Evolutionary conservation across 139 green algal genomes (phyloP).

Genomic region (Marvania coccoides): DNA sequence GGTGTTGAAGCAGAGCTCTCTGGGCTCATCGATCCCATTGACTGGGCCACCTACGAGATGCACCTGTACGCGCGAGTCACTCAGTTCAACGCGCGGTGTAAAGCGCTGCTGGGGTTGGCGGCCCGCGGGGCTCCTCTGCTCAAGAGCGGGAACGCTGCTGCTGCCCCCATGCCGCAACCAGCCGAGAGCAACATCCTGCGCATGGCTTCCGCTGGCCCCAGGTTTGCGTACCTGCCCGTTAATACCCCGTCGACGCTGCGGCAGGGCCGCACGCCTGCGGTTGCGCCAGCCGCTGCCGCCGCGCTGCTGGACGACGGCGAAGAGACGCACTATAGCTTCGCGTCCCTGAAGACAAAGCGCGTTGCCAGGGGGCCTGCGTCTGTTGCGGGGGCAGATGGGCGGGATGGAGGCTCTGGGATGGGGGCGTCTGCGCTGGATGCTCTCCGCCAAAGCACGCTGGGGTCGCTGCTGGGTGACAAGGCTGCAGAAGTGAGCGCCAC

Average conservation of each 20-base stretch:
- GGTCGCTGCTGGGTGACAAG: constrained; percentile 20
- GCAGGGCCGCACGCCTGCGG: neutral
- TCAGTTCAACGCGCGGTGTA: constrained; percentile 36
- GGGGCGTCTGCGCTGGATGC: constrained; percentile 9
- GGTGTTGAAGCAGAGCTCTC: constrained; percentile 46
- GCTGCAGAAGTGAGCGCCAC: constrained; percentile 17
- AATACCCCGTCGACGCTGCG: constrained; percentile 37
- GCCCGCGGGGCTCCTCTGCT: neutral
- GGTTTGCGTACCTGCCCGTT: constrained; percentile 88
- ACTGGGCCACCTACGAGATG: constrained; percentile 96
- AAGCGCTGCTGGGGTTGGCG: neutral
- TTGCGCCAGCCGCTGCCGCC: neutral
- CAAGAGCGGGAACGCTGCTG: neutral
- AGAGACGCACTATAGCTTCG: neutral
- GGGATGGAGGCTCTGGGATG: neutral
- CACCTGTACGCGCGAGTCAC: constrained; percentile 77
- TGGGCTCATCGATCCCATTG: constrained; percentile 86
- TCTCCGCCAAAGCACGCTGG: neutral
- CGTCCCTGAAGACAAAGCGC: neutral
- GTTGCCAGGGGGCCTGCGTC: neutral
- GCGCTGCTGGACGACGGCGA: neutral
- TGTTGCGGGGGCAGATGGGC: neutral
- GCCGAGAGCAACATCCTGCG: constrained; percentile 69
- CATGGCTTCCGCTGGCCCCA: constrained; percentile 48
- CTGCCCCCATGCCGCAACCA: neutral